phyloP scores from a whole-genome alignment of 768 basidiomycete species.

The Tubosaeta brunneosetosa region DNA sequence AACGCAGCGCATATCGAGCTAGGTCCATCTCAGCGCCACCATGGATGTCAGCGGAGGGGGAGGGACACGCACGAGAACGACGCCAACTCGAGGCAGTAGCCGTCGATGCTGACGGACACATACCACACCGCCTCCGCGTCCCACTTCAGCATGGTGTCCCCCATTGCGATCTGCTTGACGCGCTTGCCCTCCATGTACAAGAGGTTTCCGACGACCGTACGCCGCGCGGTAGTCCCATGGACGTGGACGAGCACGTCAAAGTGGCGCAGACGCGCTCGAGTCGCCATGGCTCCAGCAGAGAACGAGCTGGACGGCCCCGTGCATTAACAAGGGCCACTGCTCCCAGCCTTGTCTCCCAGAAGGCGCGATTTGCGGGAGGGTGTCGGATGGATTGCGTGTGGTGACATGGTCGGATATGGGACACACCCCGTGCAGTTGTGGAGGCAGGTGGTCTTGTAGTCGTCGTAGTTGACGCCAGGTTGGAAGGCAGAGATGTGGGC shows the following conservation, averaged over 20 bases:
- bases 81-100: slow-evolving; percentile 6
- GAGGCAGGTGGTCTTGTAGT: slow-evolving; percentile 9
- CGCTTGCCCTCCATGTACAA: not conserved
- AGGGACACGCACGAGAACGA: slow-evolving; percentile 10
- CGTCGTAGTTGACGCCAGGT: slow-evolving; percentile 10
- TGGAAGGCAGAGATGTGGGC: slow-evolving; percentile 2
- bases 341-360: slow-evolving; percentile 17
- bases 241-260: slow-evolving; percentile 9
- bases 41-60: not conserved
- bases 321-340: slow-evolving; percentile 11
- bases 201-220: not conserved
- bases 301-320: slow-evolving; percentile 9
- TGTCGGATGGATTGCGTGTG: slow-evolving; percentile 9
- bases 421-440: slow-evolving; percentile 16
- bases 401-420: slow-evolving; percentile 13
- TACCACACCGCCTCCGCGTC: slow-evolving; percentile 12
- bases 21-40: not conserved
- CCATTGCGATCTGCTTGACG: slow-evolving; percentile 7
- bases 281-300: slow-evolving; percentile 12
- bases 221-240: slow-evolving; percentile 6
- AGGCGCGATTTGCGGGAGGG: slow-evolving; percentile 11
- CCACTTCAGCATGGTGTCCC: slow-evolving; percentile 10
- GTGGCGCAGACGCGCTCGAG: not conserved
- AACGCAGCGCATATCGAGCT: slow-evolving; percentile 10
- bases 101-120: slow-evolving; percentile 3